phyloP scores from a whole-genome alignment of 805 yeast species.

The Huiozyma sinensis region DNA sequence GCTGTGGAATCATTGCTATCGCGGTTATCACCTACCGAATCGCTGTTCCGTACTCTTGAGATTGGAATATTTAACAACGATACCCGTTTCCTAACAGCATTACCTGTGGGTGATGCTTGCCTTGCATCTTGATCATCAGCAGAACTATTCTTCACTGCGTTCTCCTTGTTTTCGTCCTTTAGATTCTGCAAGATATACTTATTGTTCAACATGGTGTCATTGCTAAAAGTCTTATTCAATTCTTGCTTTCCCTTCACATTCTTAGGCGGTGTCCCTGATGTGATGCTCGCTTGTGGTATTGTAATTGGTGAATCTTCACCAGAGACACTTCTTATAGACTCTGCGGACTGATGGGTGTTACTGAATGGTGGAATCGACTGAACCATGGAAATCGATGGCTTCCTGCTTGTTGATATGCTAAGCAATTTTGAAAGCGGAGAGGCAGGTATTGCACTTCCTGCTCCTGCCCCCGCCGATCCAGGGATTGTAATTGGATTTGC shows the following conservation, averaged over 20 bases:
- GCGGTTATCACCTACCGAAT: background rate
- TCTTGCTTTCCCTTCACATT: background rate
- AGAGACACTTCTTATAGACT: background rate
- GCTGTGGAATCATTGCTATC: background rate
- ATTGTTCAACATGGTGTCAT: constrained; percentile 6
- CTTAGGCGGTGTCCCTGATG: background rate
- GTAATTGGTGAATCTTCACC: background rate
- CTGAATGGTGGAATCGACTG: background rate
- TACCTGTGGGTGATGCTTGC: constrained; percentile 2
- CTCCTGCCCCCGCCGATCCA: constrained; percentile 2
- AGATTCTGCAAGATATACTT: constrained; percentile 6
- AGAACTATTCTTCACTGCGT: background rate
- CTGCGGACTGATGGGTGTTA: background rate
- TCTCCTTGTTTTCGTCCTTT: constrained; percentile 4
- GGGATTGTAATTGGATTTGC: background rate
- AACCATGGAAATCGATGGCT: constrained; percentile 2
- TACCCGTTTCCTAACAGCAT: constrained; percentile 9
- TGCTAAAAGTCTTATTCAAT: constrained; percentile 3
- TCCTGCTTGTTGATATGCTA: constrained; percentile 8
- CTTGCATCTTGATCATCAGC: background rate
- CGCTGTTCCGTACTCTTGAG: constrained; percentile 18
- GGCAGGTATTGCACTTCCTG: constrained; percentile 4
- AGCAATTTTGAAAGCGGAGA: too few species aligned
- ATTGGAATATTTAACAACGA: constrained; percentile 23
- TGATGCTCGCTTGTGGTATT: background rate